These are phyloP conservation scores for Plantago elongata DNA, from an alignment of 257 asterid genomes.

Conservation along the genomic window DNA sequence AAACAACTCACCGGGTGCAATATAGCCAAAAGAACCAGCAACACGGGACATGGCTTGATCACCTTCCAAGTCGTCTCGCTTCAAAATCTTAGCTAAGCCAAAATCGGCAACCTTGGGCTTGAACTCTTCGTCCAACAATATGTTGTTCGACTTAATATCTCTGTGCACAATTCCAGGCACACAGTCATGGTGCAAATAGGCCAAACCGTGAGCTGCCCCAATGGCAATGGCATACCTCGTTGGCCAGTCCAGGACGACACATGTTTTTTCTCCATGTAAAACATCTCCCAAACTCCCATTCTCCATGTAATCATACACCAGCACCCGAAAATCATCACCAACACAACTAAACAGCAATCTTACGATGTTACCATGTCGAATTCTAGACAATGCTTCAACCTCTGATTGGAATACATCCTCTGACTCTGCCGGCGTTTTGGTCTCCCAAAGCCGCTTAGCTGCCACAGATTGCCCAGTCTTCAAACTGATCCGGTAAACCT, in stretches of 20 bases:
- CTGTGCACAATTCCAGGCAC: constrained; percentile 29
- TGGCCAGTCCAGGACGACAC: constrained; percentile 63
- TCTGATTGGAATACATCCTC: constrained; percentile 49
- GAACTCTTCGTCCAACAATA: constrained; percentile 26
- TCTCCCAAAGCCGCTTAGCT: constrained; percentile 77
- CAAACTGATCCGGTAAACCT: constrained; percentile 55
- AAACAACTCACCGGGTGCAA: constrained; percentile 66
- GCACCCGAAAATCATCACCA: constrained; percentile 49
- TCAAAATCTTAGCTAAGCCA: constrained; percentile 66
- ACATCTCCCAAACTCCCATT: constrained; percentile 68
- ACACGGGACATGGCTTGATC: constrained; percentile 58
- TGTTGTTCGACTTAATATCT: constrained; percentile 28
- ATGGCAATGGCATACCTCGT: constrained; percentile 53
- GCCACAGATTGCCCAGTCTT: constrained; percentile 66
- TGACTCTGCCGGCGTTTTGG: constrained; percentile 38
- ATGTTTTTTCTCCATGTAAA: constrained; percentile 61
- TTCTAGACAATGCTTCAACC: constrained; percentile 44
- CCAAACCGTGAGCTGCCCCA: constrained; percentile 82
- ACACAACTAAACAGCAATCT: constrained; percentile 60
- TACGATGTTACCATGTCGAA: constrained; percentile 72
- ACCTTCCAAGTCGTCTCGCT: constrained; percentile 25
- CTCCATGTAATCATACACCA: constrained; percentile 65
- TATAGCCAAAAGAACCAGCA: constrained; percentile 84
- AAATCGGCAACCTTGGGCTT: constrained; percentile 56
- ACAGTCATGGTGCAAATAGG: constrained; percentile 74